Conservation (phyloP, 768 basidiomycete species). For the Rhizopogon salebrosus region DNA sequence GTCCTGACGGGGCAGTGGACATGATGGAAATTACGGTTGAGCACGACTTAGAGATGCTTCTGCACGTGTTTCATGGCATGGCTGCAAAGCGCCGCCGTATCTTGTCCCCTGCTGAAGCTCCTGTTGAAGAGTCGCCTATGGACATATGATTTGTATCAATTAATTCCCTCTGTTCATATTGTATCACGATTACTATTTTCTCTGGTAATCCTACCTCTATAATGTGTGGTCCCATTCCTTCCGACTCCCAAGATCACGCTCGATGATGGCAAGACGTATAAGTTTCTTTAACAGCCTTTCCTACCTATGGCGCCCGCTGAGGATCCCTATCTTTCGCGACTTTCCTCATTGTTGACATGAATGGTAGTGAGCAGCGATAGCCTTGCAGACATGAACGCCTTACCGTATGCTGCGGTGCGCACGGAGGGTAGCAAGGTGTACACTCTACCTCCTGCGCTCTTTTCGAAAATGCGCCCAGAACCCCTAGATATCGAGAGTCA, state of each 20-base stretch:
- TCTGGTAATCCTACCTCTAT: too few species aligned
- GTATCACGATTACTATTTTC: too few species aligned
- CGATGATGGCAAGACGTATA: too few species aligned
- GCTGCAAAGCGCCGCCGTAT: not conserved
- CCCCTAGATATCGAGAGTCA: slow-evolving; percentile 33
- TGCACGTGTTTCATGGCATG: not conserved
- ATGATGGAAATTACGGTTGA: not conserved
- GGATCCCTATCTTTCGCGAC: too few species aligned
- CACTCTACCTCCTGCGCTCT: slow-evolving; percentile 38
- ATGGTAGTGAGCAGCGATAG: not conserved
- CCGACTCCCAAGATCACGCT: too few species aligned
- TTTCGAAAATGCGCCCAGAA: slow-evolving; percentile 40
- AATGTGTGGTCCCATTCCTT: too few species aligned
- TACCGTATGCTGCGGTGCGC: slow-evolving; percentile 48
- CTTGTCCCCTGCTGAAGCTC: not conserved
- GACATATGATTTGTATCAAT: too few species aligned
- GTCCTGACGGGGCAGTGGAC: not conserved
- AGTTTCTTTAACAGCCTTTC: too few species aligned
- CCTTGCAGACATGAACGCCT: not conserved
- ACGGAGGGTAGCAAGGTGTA: slow-evolving; percentile 42
- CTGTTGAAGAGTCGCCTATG: not conserved
- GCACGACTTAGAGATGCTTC: not conserved
- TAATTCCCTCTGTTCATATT: too few species aligned
- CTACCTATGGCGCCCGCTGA: too few species aligned
- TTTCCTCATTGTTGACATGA: too few species aligned